A percentile compares a stretch with the other conserved stretches of the same genome.
Conservation (phyloP, 148 eudicot genomes). For the Oxyria digyna region DNA sequence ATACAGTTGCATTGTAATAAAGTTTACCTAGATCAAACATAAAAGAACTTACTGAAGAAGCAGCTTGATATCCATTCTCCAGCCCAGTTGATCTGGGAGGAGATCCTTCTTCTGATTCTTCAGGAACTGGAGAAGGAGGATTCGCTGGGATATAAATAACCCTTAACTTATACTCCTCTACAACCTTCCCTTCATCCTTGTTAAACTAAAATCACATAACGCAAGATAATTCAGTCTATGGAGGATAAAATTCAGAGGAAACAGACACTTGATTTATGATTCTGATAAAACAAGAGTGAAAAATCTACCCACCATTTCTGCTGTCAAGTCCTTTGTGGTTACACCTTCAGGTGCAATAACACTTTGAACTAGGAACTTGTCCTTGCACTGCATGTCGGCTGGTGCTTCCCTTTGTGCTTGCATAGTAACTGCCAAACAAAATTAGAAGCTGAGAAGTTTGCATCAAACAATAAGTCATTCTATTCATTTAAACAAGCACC, state of each 20-base stretch:
- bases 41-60: slow-evolving; percentile 42
- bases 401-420: slow-evolving; percentile 83
- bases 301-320: slow-evolving; percentile 44
- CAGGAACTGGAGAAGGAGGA: slow-evolving; percentile 95
- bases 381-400: slow-evolving; percentile 78
- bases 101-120: slow-evolving; percentile 83
- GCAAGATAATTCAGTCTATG: slow-evolving; percentile 12
- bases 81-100: slow-evolving; percentile 42
- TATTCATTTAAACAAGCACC: not conserved
- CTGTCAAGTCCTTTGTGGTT: slow-evolving; percentile 45
- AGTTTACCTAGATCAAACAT: not conserved
- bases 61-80: slow-evolving; percentile 45
- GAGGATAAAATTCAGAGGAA: not conserved
- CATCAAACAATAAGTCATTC: slow-evolving; percentile 4
- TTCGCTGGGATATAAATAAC: slow-evolving; percentile 71
- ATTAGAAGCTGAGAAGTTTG: slow-evolving; percentile 7
- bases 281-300: not conserved
- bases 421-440: slow-evolving; percentile 54
- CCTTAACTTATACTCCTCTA: slow-evolving; percentile 68
- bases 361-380: slow-evolving; percentile 81
- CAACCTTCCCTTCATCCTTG: slow-evolving; percentile 52
- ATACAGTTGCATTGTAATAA: not conserved
- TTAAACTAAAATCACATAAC: slow-evolving; percentile 36
- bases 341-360: slow-evolving; percentile 44
- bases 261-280: not conserved